phyloP scores from a whole-genome alignment of 2,329 filamentous ascomycete species.

The Eurotiales sp. region DNA sequence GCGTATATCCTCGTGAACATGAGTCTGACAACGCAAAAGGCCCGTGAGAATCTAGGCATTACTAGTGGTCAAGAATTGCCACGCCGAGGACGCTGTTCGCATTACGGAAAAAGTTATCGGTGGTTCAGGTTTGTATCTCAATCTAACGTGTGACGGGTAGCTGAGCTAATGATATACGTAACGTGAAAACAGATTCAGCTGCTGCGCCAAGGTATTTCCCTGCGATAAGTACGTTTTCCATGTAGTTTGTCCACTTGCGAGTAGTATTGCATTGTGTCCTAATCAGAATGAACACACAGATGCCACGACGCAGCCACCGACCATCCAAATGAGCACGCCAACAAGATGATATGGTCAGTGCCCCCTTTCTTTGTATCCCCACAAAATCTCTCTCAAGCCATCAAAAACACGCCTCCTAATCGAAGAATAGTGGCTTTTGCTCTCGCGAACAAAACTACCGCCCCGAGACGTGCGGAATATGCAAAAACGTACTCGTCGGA shows the following conservation, averaged over 20 bases:
- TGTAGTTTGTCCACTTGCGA: too few relatives aligned
- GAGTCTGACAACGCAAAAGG: background rate
- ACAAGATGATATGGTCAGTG: slow-evolving; percentile 73
- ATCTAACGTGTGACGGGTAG: too few relatives aligned
- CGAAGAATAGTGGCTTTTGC: slow-evolving; percentile 57
- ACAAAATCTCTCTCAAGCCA: slow-evolving; percentile 5
- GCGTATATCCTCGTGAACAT: background rate
- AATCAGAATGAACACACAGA: slow-evolving; percentile 33
- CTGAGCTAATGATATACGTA: too few relatives aligned
- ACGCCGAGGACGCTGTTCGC: slow-evolving; percentile 49
- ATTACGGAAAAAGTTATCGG: slow-evolving; percentile 54
- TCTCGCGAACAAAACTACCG: slow-evolving; percentile 77
- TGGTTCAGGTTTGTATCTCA: slow-evolving; percentile 53
- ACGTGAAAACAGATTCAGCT: slow-evolving; percentile 45
- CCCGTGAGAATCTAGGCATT: slow-evolving; percentile 50
- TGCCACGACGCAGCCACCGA: slow-evolving; percentile 71
- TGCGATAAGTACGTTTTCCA: slow-evolving; percentile 49
- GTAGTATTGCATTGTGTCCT: background rate
- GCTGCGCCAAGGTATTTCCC: slow-evolving; percentile 55
- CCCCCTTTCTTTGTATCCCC: too few relatives aligned
- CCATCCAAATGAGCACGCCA: slow-evolving; percentile 76
- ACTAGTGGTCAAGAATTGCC: slow-evolving; percentile 53
- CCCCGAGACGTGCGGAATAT: slow-evolving; percentile 71
- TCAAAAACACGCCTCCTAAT: too few relatives aligned
- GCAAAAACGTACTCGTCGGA: slow-evolving; percentile 66